Evolutionary conservation across 305 asterid genomes (phyloP), one percentile per base, ranked within the genome.

Genomic region (Plantago coronopus): DNA sequence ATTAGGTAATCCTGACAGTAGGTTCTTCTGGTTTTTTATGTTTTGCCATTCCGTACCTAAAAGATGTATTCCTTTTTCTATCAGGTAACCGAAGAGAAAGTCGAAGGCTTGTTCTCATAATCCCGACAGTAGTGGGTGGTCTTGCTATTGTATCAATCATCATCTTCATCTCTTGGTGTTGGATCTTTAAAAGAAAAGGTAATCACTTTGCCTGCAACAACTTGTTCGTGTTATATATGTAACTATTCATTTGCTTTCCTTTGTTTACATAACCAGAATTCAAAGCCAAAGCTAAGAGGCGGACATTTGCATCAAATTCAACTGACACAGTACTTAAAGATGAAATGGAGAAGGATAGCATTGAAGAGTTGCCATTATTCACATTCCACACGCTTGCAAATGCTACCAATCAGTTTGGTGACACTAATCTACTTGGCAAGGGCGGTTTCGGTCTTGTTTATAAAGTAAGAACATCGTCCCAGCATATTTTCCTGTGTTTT

Each of bases 371-470:
- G 16, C 80, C 81, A 10, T 19, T 75, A 1, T 82, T 74, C 74
- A 57, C 72, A 14, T 77, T 82, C 22, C 70, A 75, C 20, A 69
- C 68, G 18, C 67, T 82, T 18, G 74, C 77, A 17, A 70, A 58
- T 21, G 85, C 88, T 42, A 82, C 88, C 2, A 31, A 70, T 46
- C 57, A 59, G 38, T 80, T 82, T 27, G 61, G 71, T 4, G 63
- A 63, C 0, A 54, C 59, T 13, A 82, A 68, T 68, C 64, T 69
- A 31, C 86, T 82, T 7, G 89, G 86, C 25, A 68, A 74, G 66
- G 89, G 89, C 53, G 86, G 89, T 45, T 82, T 82, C 29, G 86
- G 89, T 57, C 66, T 74, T 42, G 89, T 82, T 44, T 79, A 82
- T 64, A 75, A 72, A 77, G 88, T 79, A 72, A 10, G 10, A 16